Conservation (phyloP, 2,329 filamentous ascomycete genomes). For the Fusarium sp. region DNA sequence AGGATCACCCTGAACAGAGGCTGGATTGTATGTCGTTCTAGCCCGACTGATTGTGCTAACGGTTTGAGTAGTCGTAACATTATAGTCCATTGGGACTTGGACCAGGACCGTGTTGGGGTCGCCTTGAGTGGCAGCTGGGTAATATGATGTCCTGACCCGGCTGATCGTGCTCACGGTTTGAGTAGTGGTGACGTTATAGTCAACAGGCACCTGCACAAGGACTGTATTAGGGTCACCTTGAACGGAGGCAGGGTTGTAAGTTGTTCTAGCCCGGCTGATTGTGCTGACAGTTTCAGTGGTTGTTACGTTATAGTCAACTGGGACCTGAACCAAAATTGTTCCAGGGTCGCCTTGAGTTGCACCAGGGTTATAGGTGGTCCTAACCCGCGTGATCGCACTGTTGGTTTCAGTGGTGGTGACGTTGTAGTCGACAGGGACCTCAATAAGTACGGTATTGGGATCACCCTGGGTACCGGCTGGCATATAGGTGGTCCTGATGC, state of each 20-base stretch:
- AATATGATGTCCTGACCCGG: not conserved
- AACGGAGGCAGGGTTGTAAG: not conserved
- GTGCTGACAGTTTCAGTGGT: not conserved
- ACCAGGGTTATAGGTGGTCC: slow-evolving; percentile 2
- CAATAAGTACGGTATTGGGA: slow-evolving; percentile 4
- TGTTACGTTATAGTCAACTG: not conserved
- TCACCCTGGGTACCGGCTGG: slow-evolving; percentile 8
- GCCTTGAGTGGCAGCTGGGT: not conserved
- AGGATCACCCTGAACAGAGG: not conserved
- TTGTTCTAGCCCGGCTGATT: not conserved
- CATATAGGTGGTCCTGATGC: not conserved
- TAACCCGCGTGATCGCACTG: not conserved
- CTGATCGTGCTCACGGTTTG: not conserved
- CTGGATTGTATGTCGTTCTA: not conserved
- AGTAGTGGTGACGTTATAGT: not conserved
- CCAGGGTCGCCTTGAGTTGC: not conserved
- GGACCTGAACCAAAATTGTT: not conserved
- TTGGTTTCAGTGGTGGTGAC: not conserved
- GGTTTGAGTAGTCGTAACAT: not conserved
- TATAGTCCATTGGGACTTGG: not conserved
- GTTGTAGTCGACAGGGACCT: slow-evolving; percentile 3
- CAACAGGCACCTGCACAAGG: not conserved
- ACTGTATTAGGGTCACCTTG: slow-evolving; percentile 16
- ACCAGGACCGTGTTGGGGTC: not conserved
- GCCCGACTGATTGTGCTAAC: not conserved